Evolutionary conservation across 2,329 filamentous ascomycete species (phyloP), one percentile per base, ranked within the genome.

Genomic region (Piedraia hortae): DNA sequence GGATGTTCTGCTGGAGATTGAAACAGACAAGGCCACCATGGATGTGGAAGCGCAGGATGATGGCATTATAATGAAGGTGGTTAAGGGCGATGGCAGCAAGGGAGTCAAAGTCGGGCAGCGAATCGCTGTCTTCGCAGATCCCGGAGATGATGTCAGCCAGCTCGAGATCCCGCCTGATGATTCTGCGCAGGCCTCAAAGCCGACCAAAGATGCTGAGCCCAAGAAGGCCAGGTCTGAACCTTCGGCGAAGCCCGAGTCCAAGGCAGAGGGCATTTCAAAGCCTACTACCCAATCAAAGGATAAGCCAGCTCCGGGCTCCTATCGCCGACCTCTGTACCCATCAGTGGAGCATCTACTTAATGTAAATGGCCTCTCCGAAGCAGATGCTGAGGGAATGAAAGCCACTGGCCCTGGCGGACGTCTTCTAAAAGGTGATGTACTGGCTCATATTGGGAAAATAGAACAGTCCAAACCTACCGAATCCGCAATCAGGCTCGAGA

Each of bases 11-110:
- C 63, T 89, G 27, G 77, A 89, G 49, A 85, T 89, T 43, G 77
- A 89, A 52, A 89, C 77, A 27, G 77, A 89, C 48, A 89, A 89
- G 56, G 77, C 77, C 25, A 74, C 74, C 25, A 89, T 89, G 75
- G 78, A 89, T 36, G 77, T 89, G 12, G 78, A 89, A 53, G 77
- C 77, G 18, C 77, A 85, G 50, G 77, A 89, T 19, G 75, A 88
- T 41, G 77, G 78, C 18, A 54, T 82, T 34, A 50, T 89, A 45
- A 66, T 78, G 41, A 88, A 85, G 56, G 82, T 89, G 35, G 61
- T 66, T 42, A 53, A 65, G 41, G 52, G 52, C 19, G 69, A 78
- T 40, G 74, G 74, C 24, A 59, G 58, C 44, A 85, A 88, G 52
- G 55, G 53, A 20, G 59, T 89, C 16, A 59, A 72, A 44, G 75